phyloP scores from a whole-genome alignment of 306 rosid species.

The Dicorynia guianensis region DNA sequence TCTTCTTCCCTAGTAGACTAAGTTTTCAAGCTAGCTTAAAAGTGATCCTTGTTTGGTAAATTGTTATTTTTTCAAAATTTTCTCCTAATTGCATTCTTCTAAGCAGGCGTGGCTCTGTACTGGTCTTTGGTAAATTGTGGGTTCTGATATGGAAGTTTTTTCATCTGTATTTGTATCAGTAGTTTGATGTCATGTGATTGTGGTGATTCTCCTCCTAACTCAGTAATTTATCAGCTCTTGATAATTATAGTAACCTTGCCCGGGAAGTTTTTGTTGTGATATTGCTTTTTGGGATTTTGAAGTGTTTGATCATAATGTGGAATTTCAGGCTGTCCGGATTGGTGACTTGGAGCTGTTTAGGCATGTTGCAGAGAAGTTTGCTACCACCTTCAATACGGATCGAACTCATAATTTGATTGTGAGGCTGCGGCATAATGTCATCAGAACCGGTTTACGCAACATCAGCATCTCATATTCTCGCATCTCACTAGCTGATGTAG shows the following conservation, averaged over 20 bases:
- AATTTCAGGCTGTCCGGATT: constrained; percentile 92
- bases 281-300: background rate
- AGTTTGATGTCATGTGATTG: background rate
- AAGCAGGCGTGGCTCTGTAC: background rate
- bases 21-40: too few relatives aligned
- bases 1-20: too few relatives aligned
- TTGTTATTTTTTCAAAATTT: too few relatives aligned
- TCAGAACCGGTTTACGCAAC: constrained; percentile 95
- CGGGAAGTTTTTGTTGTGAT: background rate
- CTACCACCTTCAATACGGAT: constrained; percentile 72
- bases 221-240: constrained; percentile 4
- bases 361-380: constrained; percentile 85
- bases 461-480: constrained; percentile 96
- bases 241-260: background rate
- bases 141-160: constrained; percentile 1
- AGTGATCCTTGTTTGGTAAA: too few relatives aligned
- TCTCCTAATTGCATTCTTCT: too few relatives aligned
- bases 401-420: constrained; percentile 93
- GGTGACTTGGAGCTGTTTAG: constrained; percentile 96
- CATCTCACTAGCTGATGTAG: constrained; percentile 88
- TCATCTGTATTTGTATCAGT: background rate
- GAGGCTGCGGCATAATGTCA: constrained; percentile 93
- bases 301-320: constrained; percentile 35
- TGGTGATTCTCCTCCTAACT: background rate
- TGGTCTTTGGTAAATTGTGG: background rate